Evolutionary conservation across 768 basidiomycete genomes (phyloP), one percentile per base, ranked within the genome.

Genomic region (Postia placenta): DNA sequence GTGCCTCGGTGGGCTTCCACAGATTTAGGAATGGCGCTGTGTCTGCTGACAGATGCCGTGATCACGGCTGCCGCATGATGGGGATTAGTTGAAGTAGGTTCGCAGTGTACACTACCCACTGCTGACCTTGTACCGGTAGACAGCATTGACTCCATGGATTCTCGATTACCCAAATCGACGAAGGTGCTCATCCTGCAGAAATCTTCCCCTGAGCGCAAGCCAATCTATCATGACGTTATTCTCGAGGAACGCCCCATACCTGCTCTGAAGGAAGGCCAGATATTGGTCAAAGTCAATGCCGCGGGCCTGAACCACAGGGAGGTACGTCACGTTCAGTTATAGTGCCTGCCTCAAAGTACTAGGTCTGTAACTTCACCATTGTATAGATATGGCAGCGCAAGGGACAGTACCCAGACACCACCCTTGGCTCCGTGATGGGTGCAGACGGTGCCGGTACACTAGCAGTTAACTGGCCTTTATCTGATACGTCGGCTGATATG

Each of bases 261-360:
- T 24, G 40, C 63, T 6, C 70, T 87, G 47, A 69, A 76, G 50
- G 51, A 63, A 0, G 83, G 79, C 2, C 71, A 90, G 63, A 63
- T 90, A 0, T 70, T 87, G 6, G 83, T 90, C 7, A 78, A 74
- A 62, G 78, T 89, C 45, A 71, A 67, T 17, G 85, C 88, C 12
- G 86, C 74, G 0, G 80, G 76, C 14, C 87, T 87, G 70, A 92
- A 92, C 61, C 88, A 83, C 58, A 73, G 83, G 59, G 88, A 89
- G 57, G 85, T 86, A 42, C 45, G 65, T 48, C 11, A 12, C 14
- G 30, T 12, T 35, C 20, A 6, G 27, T 48, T 25, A 24, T 46
- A 40, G 12, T 28, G 42, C 25, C 38, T 15, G 22, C 7, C 26
- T 5, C 42, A 42, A 11, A 17, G 15, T 37, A 38, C 14, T 14